phyloP scores from a whole-genome alignment of 2,329 filamentous ascomycete genomes.

The Fusarium euwallaceae region DNA sequence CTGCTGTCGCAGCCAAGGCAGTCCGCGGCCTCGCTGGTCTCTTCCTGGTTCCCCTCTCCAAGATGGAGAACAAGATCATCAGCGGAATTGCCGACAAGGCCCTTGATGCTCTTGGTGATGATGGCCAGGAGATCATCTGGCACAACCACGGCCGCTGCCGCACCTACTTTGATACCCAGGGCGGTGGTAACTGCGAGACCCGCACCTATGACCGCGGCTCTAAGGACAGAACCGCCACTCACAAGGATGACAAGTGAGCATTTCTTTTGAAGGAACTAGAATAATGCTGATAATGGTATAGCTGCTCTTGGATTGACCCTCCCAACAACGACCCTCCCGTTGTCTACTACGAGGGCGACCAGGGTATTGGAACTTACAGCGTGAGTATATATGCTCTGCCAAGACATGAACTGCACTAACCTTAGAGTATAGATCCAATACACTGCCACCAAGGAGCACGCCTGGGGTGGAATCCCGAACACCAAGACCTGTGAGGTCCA shows the following conservation, averaged over 20 bases:
- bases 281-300: background rate
- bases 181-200: slow-evolving; percentile 12
- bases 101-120: background rate
- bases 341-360: slow-evolving; percentile 11
- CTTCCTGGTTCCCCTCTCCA: background rate
- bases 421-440: slow-evolving; percentile 2
- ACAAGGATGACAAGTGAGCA: slow-evolving; percentile 5
- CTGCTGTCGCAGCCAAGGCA: background rate
- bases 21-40: slow-evolving; percentile 4
- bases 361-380: slow-evolving; percentile 14
- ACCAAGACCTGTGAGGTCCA: slow-evolving; percentile 1
- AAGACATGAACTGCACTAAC: background rate
- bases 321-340: slow-evolving; percentile 1
- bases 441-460: slow-evolving; percentile 15
- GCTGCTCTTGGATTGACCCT: slow-evolving; percentile 14
- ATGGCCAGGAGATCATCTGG: slow-evolving; percentile 13
- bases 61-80: background rate
- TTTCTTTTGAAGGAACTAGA: background rate
- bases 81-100: background rate
- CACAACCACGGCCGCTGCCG: slow-evolving; percentile 9
- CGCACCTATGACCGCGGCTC: slow-evolving; percentile 11
- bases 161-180: slow-evolving; percentile 14
- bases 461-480: background rate
- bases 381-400: background rate
- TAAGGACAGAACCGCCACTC: background rate